Evolutionary conservation across 2,329 filamentous ascomycete species (phyloP), one percentile per base, ranked within the genome.

Genomic region (Fusarium drepaniforme): DNA sequence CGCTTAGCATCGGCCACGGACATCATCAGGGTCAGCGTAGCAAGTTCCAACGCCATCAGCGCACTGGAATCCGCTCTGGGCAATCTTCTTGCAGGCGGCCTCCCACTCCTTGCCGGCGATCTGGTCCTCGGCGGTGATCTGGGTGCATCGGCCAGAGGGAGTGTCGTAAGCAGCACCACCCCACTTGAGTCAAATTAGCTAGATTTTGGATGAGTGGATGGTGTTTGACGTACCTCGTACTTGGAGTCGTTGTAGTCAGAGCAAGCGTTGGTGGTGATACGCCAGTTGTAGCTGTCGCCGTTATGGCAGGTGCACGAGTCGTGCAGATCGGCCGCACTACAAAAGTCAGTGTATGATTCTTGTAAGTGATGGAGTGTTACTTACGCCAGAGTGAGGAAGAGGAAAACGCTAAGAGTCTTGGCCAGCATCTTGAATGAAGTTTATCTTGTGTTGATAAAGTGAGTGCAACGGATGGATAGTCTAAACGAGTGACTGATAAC

Each of bases 21-120:
- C 65, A 2, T 70, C 56, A 0, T 57, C 23, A 2, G 73, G 68
- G 33, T 71, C 30, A 0, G 75, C 73, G 5, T 64, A 77, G 67
- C 75, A 77, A 12, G 67, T 77, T 35, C 75, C 75, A 5, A 64
- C 28, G 21, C 75, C 75, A 46, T 77, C 73, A 0, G 75, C 65
- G 4, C 75, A 77, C 1, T 44, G 49, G 18, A 75, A 77, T 1
- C 75, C 75, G 30, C 65, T 57, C 15, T 67, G 33, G 1, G 75
- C 73, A 18, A 73, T 67, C 49, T 77, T 51, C 13, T 44, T 67
- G 59, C 75, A 77, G 3, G 75, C 73, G 6, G 71, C 75, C 64
- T 77, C 75, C 75, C 75, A 77, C 25, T 77, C 30, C 3, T 77
- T 68, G n/a, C 75, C 75, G 1, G 62, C 75, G n/a, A 77, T n/a